phyloP scores from a whole-genome alignment of 345 rosid genomes.

The Eucalyptus tenuipes region DNA sequence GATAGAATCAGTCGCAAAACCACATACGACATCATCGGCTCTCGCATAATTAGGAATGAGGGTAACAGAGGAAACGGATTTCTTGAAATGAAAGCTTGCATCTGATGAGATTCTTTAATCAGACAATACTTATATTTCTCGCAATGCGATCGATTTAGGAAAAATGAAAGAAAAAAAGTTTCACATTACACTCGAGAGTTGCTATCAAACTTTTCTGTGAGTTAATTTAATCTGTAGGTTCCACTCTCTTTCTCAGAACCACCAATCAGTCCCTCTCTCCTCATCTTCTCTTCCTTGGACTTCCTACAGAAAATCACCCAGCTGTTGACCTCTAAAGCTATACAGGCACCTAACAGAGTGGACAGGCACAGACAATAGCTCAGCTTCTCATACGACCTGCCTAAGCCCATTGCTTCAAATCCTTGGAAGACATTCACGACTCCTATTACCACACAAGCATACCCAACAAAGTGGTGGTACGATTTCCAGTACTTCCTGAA shows the following conservation, averaged over 20 bases:
- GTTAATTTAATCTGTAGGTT: not conserved
- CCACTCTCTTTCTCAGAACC: slow-evolving; percentile 35
- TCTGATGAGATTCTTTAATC: not conserved
- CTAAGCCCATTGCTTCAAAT: slow-evolving; percentile 74
- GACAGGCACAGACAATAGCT: slow-evolving; percentile 72
- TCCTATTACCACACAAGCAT: slow-evolving; percentile 76
- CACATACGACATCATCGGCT: not conserved
- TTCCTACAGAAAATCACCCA: slow-evolving; percentile 95
- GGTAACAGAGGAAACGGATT: not conserved
- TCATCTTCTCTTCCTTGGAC: slow-evolving; percentile 86
- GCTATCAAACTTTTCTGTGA: not conserved
- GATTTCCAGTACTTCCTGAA: slow-evolving; percentile 94
- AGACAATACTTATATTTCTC: not conserved
- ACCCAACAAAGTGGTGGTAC: slow-evolving; percentile 94
- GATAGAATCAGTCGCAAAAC: not conserved
- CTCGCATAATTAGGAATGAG: not conserved
- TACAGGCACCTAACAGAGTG: slow-evolving; percentile 56
- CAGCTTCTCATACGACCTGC: slow-evolving; percentile 57
- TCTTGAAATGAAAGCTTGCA: not conserved
- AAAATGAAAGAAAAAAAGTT: not conserved
- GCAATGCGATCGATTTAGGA: not conserved
- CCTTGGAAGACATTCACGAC: slow-evolving; percentile 98
- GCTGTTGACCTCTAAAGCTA: slow-evolving; percentile 85
- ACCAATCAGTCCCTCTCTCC: slow-evolving; percentile 57
- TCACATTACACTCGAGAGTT: not conserved